These are phyloP conservation scores for Metschnikowia reukaufii DNA, from an alignment of 805 yeast genomes.

Conservation along the genomic window DNA sequence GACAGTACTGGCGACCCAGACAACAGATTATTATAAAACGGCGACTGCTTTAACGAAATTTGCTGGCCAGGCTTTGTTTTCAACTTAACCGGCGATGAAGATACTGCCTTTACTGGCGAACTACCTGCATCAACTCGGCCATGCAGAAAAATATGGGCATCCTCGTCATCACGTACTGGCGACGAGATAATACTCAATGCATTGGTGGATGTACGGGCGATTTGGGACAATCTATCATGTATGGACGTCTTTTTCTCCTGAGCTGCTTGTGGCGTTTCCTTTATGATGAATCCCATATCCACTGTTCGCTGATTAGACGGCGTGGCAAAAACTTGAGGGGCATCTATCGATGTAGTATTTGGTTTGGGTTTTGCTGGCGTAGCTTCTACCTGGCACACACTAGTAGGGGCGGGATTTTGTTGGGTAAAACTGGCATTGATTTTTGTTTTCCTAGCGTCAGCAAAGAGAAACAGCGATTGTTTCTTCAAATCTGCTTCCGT, in stretches of 20 bases:
- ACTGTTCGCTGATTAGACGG: slow-evolving; percentile 13
- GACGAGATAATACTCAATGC: slow-evolving; percentile 6
- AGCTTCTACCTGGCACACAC: slow-evolving; percentile 28
- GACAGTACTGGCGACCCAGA: slow-evolving; percentile 9
- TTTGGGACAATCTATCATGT: slow-evolving; percentile 5
- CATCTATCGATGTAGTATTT: background rate
- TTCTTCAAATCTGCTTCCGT: slow-evolving; percentile 4
- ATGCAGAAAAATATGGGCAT: slow-evolving; percentile 6
- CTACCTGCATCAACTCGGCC: background rate
- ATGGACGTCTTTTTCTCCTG: background rate
- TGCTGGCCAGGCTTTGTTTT: slow-evolving; percentile 37
- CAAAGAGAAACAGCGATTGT: slow-evolving; percentile 27
- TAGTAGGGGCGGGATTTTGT: slow-evolving; percentile 20
- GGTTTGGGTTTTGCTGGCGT: slow-evolving; percentile 26
- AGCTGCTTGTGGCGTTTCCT: slow-evolving; percentile 13
- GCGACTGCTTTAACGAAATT: slow-evolving; percentile 34
- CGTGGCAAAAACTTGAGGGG: slow-evolving; percentile 18
- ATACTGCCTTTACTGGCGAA: slow-evolving; percentile 10
- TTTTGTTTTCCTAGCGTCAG: slow-evolving; percentile 26
- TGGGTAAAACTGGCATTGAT: background rate
- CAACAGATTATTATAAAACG: slow-evolving; percentile 27
- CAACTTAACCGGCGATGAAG: slow-evolving; percentile 14
- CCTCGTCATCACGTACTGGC: slow-evolving; percentile 4
- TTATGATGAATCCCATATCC: slow-evolving; percentile 6
- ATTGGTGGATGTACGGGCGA: background rate